phyloP scores from a whole-genome alignment of 2,329 filamentous ascomycete genomes.

The Penicillium sumatraense region DNA sequence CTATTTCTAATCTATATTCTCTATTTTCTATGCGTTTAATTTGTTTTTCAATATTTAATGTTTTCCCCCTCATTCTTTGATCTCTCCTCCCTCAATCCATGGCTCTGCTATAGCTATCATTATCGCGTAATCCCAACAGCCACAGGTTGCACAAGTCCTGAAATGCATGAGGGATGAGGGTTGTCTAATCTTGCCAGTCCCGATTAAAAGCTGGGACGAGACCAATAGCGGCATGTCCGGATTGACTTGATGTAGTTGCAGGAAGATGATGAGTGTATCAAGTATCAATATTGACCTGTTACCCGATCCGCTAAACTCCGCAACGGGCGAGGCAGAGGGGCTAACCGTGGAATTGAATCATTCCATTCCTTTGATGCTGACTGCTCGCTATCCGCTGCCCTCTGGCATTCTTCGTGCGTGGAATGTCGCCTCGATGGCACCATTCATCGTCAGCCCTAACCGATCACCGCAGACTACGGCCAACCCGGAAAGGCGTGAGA shows the following conservation, averaged over 20 bases:
- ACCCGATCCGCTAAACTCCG: conserved; percentile 20
- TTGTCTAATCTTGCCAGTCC: conserved; percentile 16
- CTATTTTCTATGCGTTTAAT: neutral
- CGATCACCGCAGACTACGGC: neutral
- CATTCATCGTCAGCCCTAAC: conserved; percentile 11
- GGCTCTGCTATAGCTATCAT: conserved; percentile 20
- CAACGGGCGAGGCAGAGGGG: no score
- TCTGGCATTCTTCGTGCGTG: neutral
- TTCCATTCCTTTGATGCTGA: neutral
- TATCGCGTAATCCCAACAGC: conserved; percentile 20
- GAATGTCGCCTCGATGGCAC: conserved; percentile 8
- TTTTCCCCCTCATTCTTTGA: neutral
- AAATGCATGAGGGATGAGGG: conserved; percentile 10
- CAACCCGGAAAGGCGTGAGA: neutral
- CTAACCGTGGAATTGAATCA: neutral
- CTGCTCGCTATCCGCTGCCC: neutral
- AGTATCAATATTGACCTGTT: conserved; percentile 15
- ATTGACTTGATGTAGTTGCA: neutral
- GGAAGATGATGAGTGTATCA: neutral
- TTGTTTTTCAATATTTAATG: neutral
- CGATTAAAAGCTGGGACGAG: conserved; percentile 16
- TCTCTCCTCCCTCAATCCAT: conserved; percentile 14
- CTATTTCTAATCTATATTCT: neutral
- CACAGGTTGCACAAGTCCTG: conserved; percentile 1
- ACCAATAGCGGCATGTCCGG: conserved; percentile 25